phyloP scores from a whole-genome alignment of 2,329 filamentous ascomycete species.

The Scedosporium dehoogii region DNA sequence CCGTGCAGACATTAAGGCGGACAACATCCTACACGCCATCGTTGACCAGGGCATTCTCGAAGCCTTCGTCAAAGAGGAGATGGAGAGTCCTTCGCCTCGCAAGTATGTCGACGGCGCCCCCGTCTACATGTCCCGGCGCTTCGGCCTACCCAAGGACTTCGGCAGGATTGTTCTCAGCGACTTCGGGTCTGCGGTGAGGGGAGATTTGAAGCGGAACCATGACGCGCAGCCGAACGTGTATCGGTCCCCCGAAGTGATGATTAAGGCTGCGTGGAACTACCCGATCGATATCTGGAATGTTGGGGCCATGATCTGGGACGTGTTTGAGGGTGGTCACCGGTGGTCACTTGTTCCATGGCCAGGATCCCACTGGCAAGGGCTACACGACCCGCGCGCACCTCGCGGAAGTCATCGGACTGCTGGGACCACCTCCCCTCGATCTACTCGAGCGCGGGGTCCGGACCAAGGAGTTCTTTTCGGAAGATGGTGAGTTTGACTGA shows the following conservation, averaged over 20 bases:
- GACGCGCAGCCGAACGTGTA: constrained; percentile 20
- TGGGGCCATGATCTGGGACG: constrained; percentile 20
- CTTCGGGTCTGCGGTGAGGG: constrained; percentile 18
- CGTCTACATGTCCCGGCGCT: constrained; percentile 13
- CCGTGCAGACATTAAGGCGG: constrained; percentile 27
- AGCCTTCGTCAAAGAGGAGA: constrained; percentile 9
- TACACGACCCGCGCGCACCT: constrained; percentile 17
- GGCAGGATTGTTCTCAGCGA: constrained; percentile 18
- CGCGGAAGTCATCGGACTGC: constrained; percentile 19
- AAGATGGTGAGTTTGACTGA: constrained; percentile 10
- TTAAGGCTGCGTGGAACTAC: constrained; percentile 20
- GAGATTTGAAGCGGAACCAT: constrained; percentile 15
- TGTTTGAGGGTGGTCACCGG: constrained; percentile 19
- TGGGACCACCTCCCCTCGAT: constrained; percentile 17
- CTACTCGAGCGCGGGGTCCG: constrained; percentile 13
- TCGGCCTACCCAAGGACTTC: constrained; percentile 14
- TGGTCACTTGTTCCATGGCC: constrained; percentile 15
- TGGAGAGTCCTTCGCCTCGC: constrained; percentile 14
- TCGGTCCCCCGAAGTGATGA: constrained; percentile 20
- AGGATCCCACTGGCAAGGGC: constrained; percentile 8
- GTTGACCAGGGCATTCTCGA: constrained; percentile 10
- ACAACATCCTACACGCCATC: constrained; percentile 25
- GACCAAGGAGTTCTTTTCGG: constrained; percentile 13
- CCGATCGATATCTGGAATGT: constrained; percentile 18
- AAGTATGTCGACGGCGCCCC: constrained; percentile 16